A percentile compares a stretch with the other conserved stretches of the same genome.
These are phyloP conservation scores for Leishmania martiniquensis DNA, from an alignment of 208 protist genomes.

Conservation along the genomic window DNA sequence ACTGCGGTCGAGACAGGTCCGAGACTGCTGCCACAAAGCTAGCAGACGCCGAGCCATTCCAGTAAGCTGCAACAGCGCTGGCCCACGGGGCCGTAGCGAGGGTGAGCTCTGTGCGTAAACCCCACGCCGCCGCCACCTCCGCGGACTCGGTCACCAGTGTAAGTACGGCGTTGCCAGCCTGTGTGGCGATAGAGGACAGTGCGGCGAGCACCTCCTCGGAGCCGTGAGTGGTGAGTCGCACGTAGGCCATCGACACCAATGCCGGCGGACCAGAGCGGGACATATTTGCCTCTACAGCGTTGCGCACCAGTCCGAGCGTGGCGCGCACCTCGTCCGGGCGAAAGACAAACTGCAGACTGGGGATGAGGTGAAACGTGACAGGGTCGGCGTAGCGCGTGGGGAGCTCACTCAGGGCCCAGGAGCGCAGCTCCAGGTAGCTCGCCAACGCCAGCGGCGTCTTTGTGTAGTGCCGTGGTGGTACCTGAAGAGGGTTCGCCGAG, in stretches of 20 bases:
- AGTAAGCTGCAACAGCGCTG: slow-evolving; percentile 9
- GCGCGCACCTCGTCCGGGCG: slow-evolving; percentile 11
- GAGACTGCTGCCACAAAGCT: neutral
- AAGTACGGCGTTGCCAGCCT: slow-evolving; percentile 34
- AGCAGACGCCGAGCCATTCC: neutral
- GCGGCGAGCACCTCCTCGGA: slow-evolving; percentile 41
- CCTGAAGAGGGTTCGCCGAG: slow-evolving; percentile 1
- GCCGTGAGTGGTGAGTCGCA: slow-evolving; percentile 38
- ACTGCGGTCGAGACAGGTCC: neutral
- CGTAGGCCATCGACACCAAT: slow-evolving; percentile 27
- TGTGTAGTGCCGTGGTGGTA: slow-evolving; percentile 3
- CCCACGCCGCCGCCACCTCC: slow-evolving; percentile 35
- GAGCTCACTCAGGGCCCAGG: slow-evolving; percentile 38
- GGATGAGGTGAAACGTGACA: slow-evolving; percentile 37
- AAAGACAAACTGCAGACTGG: slow-evolving; percentile 38
- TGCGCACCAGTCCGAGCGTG: slow-evolving; percentile 14
- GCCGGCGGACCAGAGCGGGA: slow-evolving; percentile 19
- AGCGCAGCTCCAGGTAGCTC: slow-evolving; percentile 31
- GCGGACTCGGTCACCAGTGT: slow-evolving; percentile 38
- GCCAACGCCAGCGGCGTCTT: neutral
- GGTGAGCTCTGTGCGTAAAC: slow-evolving; percentile 19
- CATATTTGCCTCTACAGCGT: neutral
- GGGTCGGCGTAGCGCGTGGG: slow-evolving; percentile 42
- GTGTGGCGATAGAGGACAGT: slow-evolving; percentile 27
- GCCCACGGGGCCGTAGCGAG: slow-evolving; percentile 19